phyloP scores from a whole-genome alignment of 345 rosid genomes.

The Salix koriyanagi region DNA sequence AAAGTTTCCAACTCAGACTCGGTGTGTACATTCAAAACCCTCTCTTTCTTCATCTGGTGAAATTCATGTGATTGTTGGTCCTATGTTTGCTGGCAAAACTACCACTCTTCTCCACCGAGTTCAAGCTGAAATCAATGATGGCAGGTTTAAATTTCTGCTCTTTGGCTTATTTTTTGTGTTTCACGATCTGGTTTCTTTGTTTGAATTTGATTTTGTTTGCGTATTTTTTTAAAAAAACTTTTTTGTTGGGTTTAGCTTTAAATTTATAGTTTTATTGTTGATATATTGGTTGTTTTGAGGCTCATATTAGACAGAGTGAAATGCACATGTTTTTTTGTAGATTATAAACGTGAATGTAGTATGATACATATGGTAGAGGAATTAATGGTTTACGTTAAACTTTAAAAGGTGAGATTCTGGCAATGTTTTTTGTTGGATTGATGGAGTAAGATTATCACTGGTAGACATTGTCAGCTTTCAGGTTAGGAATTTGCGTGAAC shows the following conservation, averaged over 20 bases:
- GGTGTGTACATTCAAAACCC: slow-evolving; percentile 27
- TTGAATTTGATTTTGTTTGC: background rate
- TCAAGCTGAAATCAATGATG: slow-evolving; percentile 43
- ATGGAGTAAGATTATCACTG: slow-evolving; percentile 5
- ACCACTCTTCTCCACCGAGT: slow-evolving; percentile 66
- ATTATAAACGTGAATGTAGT: background rate
- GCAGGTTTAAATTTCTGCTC: slow-evolving; percentile 43
- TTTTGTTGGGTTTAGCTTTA: background rate
- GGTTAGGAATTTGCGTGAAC: slow-evolving; percentile 42
- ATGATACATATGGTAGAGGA: background rate
- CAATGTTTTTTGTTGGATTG: background rate
- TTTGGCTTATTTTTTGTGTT: background rate
- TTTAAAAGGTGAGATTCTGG: background rate
- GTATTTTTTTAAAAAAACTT: background rate
- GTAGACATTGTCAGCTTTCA: slow-evolving; percentile 60
- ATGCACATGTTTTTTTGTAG: background rate
- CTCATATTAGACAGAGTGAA: background rate
- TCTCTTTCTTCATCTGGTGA: slow-evolving; percentile 39
- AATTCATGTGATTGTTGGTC: slow-evolving; percentile 74
- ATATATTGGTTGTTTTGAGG: background rate
- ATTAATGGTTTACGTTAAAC: background rate
- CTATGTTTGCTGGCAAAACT: slow-evolving; percentile 74
- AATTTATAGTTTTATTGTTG: background rate
- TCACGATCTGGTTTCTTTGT: background rate
- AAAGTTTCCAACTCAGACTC: slow-evolving; percentile 8